Evolutionary conservation across 1,139 yeast genomes (phyloP).

Genomic region (Candida glucosophila): DNA sequence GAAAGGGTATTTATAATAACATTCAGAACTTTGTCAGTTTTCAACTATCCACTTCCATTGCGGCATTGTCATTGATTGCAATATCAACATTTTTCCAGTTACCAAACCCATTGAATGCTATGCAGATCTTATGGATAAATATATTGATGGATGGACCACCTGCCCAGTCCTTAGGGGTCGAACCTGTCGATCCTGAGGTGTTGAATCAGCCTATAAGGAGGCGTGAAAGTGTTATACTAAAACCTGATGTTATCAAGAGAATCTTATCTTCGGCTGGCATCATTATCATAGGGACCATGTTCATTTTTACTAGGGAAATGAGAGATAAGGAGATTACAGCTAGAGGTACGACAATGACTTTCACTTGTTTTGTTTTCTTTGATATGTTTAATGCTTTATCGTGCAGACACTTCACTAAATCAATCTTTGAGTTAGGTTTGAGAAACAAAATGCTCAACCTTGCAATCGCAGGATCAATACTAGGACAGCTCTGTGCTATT

Average conservation of each 20-base stretch:
- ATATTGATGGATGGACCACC: constrained; percentile 40
- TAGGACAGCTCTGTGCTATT: constrained; percentile 36
- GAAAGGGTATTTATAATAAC: constrained; percentile 45
- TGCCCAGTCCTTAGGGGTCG: constrained; percentile 38
- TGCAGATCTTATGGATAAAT: constrained; percentile 44
- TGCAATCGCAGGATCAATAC: constrained; percentile 30
- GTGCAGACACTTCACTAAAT: constrained; percentile 79
- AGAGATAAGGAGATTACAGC: constrained; percentile 72
- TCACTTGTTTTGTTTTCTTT: constrained; percentile 87
- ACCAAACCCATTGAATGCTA: constrained; percentile 44
- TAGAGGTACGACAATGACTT: constrained; percentile 98
- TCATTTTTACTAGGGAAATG: constrained; percentile 80
- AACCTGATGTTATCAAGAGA: constrained; percentile 57
- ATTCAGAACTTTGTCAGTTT: constrained; percentile 41
- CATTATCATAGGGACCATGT: constrained; percentile 72
- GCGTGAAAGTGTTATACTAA: constrained; percentile 74
- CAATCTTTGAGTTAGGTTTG: constrained; percentile 7
- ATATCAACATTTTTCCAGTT: constrained; percentile 41
- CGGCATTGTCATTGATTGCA: constrained; percentile 47
- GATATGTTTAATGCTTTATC: constrained; percentile 95
- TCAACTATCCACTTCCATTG: constrained; percentile 46
- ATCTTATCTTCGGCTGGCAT: constrained; percentile 67
- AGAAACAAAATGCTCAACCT: constrained; percentile 19
- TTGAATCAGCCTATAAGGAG: constrained; percentile 92
- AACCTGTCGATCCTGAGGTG: constrained; percentile 49